Conservation (phyloP, 2,329 filamentous ascomycete species). For the Cercospora brassicicola region DNA sequence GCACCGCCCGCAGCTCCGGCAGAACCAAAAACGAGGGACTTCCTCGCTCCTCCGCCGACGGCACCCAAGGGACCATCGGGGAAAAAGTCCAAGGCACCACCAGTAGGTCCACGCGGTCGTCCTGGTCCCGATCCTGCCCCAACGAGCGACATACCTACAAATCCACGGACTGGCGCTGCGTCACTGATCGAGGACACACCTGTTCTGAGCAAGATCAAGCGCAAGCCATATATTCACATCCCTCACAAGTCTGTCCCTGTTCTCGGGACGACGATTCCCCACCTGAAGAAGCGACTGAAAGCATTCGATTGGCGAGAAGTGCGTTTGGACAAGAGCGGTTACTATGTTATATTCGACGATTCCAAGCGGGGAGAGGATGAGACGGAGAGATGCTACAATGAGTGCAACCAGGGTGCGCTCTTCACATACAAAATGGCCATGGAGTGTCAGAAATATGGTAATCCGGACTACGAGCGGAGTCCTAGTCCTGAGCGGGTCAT, state of each 20-base stretch:
- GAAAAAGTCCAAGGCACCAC: conserved; percentile 39
- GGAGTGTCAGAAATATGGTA: conserved; percentile 72
- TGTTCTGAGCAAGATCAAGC: conserved; percentile 68
- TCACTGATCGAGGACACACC: conserved; percentile 64
- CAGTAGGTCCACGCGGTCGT: conserved; percentile 42
- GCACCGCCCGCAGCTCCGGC: conserved; percentile 35
- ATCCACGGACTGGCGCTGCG: conserved; percentile 48
- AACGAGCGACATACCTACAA: conserved; percentile 37
- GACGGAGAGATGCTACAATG: conserved; percentile 74
- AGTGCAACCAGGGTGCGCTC: conserved; percentile 76
- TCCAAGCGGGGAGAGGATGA: conserved; percentile 74
- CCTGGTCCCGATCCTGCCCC: conserved; percentile 22
- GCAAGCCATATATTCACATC: conserved; percentile 87
- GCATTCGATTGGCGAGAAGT: conserved; percentile 79
- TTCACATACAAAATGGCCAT: conserved; percentile 94
- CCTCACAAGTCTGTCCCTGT: conserved; percentile 84
- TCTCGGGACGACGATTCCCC: conserved; percentile 77
- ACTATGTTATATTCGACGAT: conserved; percentile 88
- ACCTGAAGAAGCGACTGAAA: conserved; percentile 87
- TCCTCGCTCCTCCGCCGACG: conserved; percentile 69
- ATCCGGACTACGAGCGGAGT: conserved; percentile 61
- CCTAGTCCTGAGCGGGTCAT: conserved; percentile 54
- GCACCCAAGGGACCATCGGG: conserved; percentile 83
- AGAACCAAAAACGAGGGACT: conserved; percentile 41
- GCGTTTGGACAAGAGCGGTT: conserved; percentile 79